Conservation (phyloP, 192 early-diverging fungal genomes). For the Lobosporangium transversale region DNA sequence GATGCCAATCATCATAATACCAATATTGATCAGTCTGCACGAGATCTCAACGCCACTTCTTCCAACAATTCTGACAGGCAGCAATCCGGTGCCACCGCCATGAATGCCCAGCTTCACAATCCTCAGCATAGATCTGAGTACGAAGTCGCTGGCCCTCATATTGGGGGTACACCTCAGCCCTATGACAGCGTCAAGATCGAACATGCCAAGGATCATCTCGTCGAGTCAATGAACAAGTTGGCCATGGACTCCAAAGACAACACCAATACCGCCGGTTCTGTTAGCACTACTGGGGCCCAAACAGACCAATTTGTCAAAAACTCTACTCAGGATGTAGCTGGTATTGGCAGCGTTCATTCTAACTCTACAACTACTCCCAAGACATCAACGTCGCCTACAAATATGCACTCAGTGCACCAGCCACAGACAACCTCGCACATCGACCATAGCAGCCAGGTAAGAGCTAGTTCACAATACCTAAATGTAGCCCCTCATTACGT, state of each 20-base stretch:
- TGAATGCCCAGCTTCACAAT: slow-evolving; percentile 7
- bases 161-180: slow-evolving; percentile 19
- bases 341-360: no score
- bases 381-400: no score
- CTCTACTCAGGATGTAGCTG: no score
- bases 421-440: no score
- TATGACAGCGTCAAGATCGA: slow-evolving; percentile 20
- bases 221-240: neutral
- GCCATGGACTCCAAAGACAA: neutral
- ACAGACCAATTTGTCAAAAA: neutral
- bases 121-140: neutral
- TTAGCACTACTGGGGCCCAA: neutral
- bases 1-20: neutral
- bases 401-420: no score
- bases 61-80: neutral
- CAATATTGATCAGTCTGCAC: neutral
- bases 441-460: no score
- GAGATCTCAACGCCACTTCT: slow-evolving; percentile 6
- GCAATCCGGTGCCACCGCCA: slow-evolving; percentile 1
- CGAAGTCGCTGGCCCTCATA: slow-evolving; percentile 17
- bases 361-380: neutral
- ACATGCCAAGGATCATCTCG: slow-evolving; percentile 16
- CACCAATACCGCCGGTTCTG: neutral
- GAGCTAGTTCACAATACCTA: no score
- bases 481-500: no score